Evolutionary conservation across 192 early-diverging fungal genomes (phyloP).

Genomic region (Coemansia sp.): DNA sequence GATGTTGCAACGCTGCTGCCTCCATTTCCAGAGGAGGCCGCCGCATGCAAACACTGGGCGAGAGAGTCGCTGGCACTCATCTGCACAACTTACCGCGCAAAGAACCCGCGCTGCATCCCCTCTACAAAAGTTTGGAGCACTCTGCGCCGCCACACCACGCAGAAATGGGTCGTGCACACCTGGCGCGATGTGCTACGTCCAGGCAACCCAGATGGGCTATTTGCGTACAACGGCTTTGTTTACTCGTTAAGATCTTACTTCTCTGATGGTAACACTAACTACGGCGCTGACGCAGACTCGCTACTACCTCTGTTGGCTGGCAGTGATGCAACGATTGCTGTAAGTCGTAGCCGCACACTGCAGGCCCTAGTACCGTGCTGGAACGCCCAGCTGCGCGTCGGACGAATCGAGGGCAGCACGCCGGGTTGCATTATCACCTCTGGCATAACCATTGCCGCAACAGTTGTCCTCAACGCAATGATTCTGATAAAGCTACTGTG

Average conservation of each 20-base stretch:
- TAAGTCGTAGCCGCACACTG: slow-evolving; percentile 58
- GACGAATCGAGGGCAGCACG: slow-evolving; percentile 71
- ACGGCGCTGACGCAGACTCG: slow-evolving; percentile 29
- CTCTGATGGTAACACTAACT: slow-evolving; percentile 48
- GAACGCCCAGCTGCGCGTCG: slow-evolving; percentile 65
- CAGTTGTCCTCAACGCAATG: slow-evolving; percentile 62
- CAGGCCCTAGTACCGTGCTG: slow-evolving; percentile 59
- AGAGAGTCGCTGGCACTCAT: slow-evolving; percentile 33
- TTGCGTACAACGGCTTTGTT: slow-evolving; percentile 74
- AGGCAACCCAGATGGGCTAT: slow-evolving; percentile 35
- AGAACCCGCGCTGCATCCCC: slow-evolving; percentile 24
- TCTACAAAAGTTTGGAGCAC: slow-evolving; percentile 16
- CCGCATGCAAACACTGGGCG: slow-evolving; percentile 22
- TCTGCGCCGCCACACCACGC: slow-evolving; percentile 24
- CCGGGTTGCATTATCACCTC: slow-evolving; percentile 69
- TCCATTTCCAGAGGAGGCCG: slow-evolving; percentile 34
- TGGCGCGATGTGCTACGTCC: slow-evolving; percentile 59
- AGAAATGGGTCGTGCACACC: slow-evolving; percentile 61
- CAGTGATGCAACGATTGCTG: slow-evolving; percentile 63
- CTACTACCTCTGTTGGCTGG: slow-evolving; percentile 20
- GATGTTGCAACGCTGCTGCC: slow-evolving; percentile 57
- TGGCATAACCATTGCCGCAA: slow-evolving; percentile 58
- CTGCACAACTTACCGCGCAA: slow-evolving; percentile 29
- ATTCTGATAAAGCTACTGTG: slow-evolving; percentile 65
- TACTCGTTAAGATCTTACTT: slow-evolving; percentile 58